Evolutionary conservation across 2,329 filamentous ascomycete species (phyloP).

Genomic region (Aureobasidium subglaciale): DNA sequence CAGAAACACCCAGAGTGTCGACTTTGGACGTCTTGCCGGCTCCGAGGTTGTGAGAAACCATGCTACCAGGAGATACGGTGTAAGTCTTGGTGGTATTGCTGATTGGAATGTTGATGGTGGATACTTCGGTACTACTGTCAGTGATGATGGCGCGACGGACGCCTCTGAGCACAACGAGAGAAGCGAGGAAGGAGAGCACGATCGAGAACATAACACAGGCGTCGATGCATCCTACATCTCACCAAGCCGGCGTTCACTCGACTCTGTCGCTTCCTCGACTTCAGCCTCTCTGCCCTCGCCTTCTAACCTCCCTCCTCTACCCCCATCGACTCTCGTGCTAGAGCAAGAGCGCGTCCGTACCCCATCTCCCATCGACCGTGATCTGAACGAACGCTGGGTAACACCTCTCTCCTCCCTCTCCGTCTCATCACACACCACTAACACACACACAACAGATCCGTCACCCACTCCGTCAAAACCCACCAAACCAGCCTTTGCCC

Average conservation of each 20-base stretch:
- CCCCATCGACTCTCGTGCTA: not conserved
- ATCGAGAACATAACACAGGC: too few relatives aligned
- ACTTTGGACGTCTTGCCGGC: not conserved
- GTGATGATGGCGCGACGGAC: not conserved
- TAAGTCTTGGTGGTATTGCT: not conserved
- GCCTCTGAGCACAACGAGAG: not conserved
- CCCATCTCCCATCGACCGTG: not conserved
- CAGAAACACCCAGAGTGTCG: not conserved
- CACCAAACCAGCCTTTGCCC: not conserved
- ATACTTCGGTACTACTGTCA: not conserved
- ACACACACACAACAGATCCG: not conserved
- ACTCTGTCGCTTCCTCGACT: not conserved
- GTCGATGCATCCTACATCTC: too few relatives aligned
- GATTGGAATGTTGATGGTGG: not conserved
- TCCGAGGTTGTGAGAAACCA: not conserved
- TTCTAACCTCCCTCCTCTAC: not conserved
- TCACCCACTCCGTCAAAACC: conserved; percentile 14
- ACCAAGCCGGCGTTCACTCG: too few relatives aligned
- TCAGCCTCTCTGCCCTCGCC: not conserved
- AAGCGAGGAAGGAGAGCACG: not conserved
- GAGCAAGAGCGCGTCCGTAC: not conserved
- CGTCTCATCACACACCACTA: not conserved
- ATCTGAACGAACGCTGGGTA: conserved; percentile 3
- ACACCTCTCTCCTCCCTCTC: not conserved
- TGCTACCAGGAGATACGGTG: not conserved